These are phyloP conservation scores for Allomyces macrogynus DNA, from an alignment of 192 early-diverging fungal species.

Conservation along the genomic window DNA sequence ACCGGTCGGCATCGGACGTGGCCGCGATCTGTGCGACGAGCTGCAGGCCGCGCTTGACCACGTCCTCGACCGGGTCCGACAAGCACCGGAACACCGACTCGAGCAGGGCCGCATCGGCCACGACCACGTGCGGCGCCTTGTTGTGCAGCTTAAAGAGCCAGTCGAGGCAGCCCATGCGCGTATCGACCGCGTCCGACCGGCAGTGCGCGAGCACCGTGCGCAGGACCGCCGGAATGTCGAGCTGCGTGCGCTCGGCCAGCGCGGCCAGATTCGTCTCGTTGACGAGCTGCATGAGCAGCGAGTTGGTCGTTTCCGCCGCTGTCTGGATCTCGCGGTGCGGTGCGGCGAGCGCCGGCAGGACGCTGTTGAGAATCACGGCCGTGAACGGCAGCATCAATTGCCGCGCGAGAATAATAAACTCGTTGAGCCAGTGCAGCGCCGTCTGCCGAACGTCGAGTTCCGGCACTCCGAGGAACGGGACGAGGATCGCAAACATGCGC, in stretches of 20 bases:
- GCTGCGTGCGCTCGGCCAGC: not conserved
- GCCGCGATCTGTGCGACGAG: conserved; percentile 83
- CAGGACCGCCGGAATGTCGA: conserved; percentile 63
- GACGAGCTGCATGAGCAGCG: conserved; percentile 56
- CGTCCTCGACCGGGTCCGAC: conserved; percentile 84
- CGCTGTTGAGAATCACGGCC: conserved; percentile 55
- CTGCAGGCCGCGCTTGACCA: conserved; percentile 78
- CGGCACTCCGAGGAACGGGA: conserved; percentile 14
- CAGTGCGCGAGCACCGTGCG: conserved; percentile 55
- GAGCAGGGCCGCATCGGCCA: conserved; percentile 71
- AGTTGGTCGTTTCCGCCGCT: conserved; percentile 66
- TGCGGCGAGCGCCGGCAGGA: conserved; percentile 78
- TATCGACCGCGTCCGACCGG: conserved; percentile 78
- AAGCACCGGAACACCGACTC: conserved; percentile 73
- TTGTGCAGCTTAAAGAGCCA: conserved; percentile 64
- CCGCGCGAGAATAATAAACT: conserved; percentile 64
- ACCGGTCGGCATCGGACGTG: conserved; percentile 46
- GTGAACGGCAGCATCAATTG: conserved; percentile 65
- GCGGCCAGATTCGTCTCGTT: conserved; percentile 16
- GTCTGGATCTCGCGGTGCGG: conserved; percentile 36
- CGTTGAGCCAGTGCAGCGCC: conserved; percentile 77
- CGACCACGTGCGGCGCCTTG: conserved; percentile 15
- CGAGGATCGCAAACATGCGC: conserved; percentile 64
- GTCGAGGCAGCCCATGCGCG: conserved; percentile 72
- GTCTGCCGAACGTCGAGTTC: conserved; percentile 88